Base-by-base conservation (phyloP, 805 yeast species). In the Yarrowia yakushimensis region DNA sequence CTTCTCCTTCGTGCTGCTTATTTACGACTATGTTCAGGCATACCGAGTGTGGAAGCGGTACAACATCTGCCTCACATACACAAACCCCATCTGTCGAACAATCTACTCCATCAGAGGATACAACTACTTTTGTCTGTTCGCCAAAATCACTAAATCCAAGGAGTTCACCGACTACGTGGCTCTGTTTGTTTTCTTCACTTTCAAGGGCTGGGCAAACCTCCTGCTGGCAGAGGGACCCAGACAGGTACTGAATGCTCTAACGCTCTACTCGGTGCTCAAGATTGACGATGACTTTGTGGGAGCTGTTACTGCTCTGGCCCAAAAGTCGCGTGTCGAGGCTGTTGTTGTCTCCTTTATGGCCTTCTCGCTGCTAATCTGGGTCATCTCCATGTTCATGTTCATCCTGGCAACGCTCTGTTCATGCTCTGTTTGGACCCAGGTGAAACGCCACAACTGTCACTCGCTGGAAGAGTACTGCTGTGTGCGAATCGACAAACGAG, bases 201-300 rank as follows among this genome's bases (percentile, higher is more conserved):
- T 87, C 60, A 85, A 87, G 67, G 82, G 82, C 60, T 86, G 83
- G 66, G 68, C 87, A 13, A 76, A 82, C 46, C 79, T 90, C 67
- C 68, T 90, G 10, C 76, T 88, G 46, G 91, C 96, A 0, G 96
- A 90, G 67, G 80, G 91, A 17, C 97, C 97, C 23, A 83, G 97
- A 73, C 97, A 90, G 73, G 85, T 88, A 1, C 82, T 90, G 65
- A 90, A 90, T 70, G 87, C 91, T 27, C 76, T 88, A 67, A 89
- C 97, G 0, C 74, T 87, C 20, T 81, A 79, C 74, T 79, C 84
- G 2, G 82, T 81, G 4, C 69, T 81, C 18, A 69, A 79, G 13
- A 68, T 74, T 17, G 70, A 71, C 34, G 63, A 69, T 7, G 71
- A 69, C 15, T 72, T 78, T 60, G 67, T 76, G 27, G 71, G 67